These are phyloP conservation scores for Aureobasidium zeae DNA, from an alignment of 2,329 filamentous ascomycete species.

Conservation along the genomic window DNA sequence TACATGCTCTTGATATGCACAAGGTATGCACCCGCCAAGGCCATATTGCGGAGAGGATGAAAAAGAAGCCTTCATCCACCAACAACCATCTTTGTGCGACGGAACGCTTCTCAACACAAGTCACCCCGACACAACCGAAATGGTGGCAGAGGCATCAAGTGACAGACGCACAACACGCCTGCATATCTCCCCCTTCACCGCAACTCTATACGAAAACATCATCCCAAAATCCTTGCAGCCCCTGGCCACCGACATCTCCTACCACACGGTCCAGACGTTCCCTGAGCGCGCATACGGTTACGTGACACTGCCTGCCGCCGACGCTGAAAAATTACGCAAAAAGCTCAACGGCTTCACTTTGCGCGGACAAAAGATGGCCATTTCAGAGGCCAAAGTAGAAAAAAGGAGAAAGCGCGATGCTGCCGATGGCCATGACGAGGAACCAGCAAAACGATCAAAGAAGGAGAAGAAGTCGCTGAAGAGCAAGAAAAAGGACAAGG, in stretches of 20 bases:
- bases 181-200: slow-evolving; percentile 79
- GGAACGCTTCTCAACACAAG: too few species aligned
- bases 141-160: too few species aligned
- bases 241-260: slow-evolving; percentile 72
- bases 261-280: slow-evolving; percentile 74
- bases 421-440: slow-evolving; percentile 28
- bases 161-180: too few species aligned
- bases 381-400: slow-evolving; percentile 69
- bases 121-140: too few species aligned
- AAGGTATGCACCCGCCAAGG: too few species aligned
- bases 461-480: slow-evolving; percentile 44
- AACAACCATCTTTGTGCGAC: neutral
- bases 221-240: slow-evolving; percentile 59
- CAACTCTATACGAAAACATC: slow-evolving; percentile 61
- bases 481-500: slow-evolving; percentile 42
- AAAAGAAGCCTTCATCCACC: neutral
- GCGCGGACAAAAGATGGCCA: slow-evolving; percentile 72
- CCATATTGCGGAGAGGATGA: neutral
- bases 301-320: slow-evolving; percentile 67
- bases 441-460: slow-evolving; percentile 25
- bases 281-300: slow-evolving; percentile 88
- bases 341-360: slow-evolving; percentile 82
- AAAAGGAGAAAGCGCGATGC: slow-evolving; percentile 36
- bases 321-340: slow-evolving; percentile 83
- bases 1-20: too few species aligned